Base-by-base conservation (phyloP, 768 basidiomycete species). In the Mycena rebaudengoi region DNA sequence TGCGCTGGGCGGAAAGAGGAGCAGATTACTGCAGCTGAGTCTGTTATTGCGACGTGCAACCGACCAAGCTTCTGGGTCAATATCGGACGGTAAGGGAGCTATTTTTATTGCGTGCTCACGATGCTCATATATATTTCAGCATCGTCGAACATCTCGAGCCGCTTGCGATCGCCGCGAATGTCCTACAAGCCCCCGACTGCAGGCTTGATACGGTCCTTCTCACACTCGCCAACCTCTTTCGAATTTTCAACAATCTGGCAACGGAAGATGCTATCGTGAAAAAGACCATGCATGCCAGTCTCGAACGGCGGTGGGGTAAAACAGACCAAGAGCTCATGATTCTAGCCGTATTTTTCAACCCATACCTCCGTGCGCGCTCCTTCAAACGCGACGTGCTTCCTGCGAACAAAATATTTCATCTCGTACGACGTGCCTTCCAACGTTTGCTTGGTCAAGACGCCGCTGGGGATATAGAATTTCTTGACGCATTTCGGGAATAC, bases 141-240 rank as follows among this genome's bases (percentile, higher is more conserved):
- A 62, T 71, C 20, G 55, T 60, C 32, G 40, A 26, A 4, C 63
- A 71, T 55, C 68, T 75, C 21, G 65, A 72, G 50, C 74, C 74
- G 20, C 66, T 76, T 14, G 73, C 74, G 0, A 62, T 71, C 50
- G 70, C 74, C 0, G 66, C 73, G 12, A 71, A 75, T 52, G 59
- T 73, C 32, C 65, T 73, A 0, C 75, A 75, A 48, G 70, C 64
- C 7, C 50, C 69, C 14, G 25, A 52, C 35, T 57, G 62, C 7
- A 71, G 71, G 7, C 67, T 75, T n/a, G 69, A 76, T 56, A 66
- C 68, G 18, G 68, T 75, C 10, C 52, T 74, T 0, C 30, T 72
- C 2, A 72, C 69, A 4, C 67, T 76, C 28, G 73, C 54, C 1
- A 69, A 71, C 40, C 67, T 76, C 8, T 73, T 64, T 48, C 67